phyloP scores from a whole-genome alignment of 2,329 filamentous ascomycete genomes.

The Ophiostoma perfectum region DNA sequence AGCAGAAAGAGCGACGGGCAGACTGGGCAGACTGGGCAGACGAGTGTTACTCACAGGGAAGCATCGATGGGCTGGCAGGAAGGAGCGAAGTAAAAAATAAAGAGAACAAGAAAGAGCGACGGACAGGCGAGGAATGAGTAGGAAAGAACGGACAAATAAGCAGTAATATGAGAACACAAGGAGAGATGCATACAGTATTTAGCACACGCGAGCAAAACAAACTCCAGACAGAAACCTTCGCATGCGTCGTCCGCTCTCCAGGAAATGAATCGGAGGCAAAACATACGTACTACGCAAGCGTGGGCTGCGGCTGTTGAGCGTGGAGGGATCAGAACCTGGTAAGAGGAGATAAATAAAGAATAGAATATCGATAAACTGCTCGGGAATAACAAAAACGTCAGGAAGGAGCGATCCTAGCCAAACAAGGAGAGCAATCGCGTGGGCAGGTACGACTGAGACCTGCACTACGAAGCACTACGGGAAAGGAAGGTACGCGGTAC shows the following conservation, averaged over 20 bases:
- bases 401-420: conserved; percentile 13
- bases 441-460: not conserved
- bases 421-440: conserved; percentile 16
- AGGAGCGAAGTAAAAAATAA: no score
- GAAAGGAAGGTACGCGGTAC: not conserved
- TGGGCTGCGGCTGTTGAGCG: not conserved
- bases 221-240: not conserved
- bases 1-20: not conserved
- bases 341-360: not conserved
- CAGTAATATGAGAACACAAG: not conserved
- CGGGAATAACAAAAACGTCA: not conserved
- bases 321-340: no score
- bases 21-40: not conserved
- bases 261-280: conserved; percentile 3
- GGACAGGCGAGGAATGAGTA: not conserved
- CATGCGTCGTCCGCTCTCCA: not conserved
- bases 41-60: not conserved
- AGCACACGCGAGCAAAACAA: not conserved
- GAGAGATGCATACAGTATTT: not conserved
- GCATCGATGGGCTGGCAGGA: not conserved
- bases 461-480: not conserved
- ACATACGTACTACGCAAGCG: conserved; percentile 10
- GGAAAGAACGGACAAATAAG: not conserved
- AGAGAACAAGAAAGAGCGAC: not conserved
- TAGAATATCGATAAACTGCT: not conserved